These are phyloP conservation scores for Sclerotinia trifoliorum DNA, from an alignment of 2,329 filamentous ascomycete species.

Conservation along the genomic window DNA sequence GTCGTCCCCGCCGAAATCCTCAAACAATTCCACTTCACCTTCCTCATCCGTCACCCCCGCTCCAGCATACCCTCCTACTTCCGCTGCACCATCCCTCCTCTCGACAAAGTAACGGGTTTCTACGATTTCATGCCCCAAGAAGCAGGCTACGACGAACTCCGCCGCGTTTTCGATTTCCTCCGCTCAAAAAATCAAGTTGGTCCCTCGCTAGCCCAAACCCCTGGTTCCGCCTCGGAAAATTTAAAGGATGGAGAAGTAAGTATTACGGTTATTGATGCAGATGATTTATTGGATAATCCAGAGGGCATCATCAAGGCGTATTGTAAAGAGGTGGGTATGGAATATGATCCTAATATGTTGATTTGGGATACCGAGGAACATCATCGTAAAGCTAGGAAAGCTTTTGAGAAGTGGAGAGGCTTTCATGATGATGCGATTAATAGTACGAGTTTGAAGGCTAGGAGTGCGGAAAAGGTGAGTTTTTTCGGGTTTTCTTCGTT, in stretches of 20 bases:
- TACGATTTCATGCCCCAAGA: conserved; percentile 82
- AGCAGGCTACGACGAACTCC: conserved; percentile 86
- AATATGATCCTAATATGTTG: conserved; percentile 76
- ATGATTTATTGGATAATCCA: conserved; percentile 87
- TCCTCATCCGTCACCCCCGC: conserved; percentile 94
- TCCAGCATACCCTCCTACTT: conserved; percentile 90
- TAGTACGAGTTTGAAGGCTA: conserved; percentile 71
- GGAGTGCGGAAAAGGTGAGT: conserved; percentile 61
- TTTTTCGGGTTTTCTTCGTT: neutral
- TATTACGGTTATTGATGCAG: conserved; percentile 88
- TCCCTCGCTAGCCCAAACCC: conserved; percentile 55
- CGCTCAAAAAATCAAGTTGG: conserved; percentile 67
- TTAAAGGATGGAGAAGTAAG: conserved; percentile 47
- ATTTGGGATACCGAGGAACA: conserved; percentile 77
- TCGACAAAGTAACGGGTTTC: conserved; percentile 80
- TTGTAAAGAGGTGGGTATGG: conserved; percentile 76
- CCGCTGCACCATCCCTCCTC: conserved; percentile 87
- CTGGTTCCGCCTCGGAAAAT: conserved; percentile 28
- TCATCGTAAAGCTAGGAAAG: conserved; percentile 64
- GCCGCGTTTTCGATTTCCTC: conserved; percentile 83
- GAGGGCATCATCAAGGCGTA: conserved; percentile 72
- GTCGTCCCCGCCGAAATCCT: conserved; percentile 74
- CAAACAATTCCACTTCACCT: conserved; percentile 85
- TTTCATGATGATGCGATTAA: conserved; percentile 95
- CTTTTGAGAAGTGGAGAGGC: conserved; percentile 95